Base-by-base conservation (phyloP, 1,284 basidiomycete species). In the Quambalaria eucalypti region DNA sequence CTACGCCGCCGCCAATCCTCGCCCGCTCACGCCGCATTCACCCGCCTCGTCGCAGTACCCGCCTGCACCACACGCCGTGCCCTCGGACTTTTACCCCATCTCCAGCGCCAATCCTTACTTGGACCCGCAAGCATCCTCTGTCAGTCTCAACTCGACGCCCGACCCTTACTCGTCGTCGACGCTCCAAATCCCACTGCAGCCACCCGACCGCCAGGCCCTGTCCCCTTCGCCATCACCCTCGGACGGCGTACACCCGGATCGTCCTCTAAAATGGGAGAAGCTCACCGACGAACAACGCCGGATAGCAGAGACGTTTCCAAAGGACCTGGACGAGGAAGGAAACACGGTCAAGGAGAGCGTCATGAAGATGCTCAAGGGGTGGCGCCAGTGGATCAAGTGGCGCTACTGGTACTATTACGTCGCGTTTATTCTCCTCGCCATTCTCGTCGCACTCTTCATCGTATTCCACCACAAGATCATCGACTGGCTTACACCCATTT, bases 391-490 rank as follows among this genome's bases (percentile, higher is more conserved):
- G 50, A 59, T 73, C 54, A 54, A 59, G 30, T 59, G 65, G 38
- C 56, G 51, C 19, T 71, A 71, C 33, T 46, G 42, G 42, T 46
- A 79, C 70, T 85, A 70, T 59, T 79, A 78, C 51, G 42, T 79
- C 26, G 55, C 55, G 9, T 30, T 57, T 3, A 54, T 76, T 12
- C 44, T 77, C 47, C 48, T 74, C 54, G 49, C 80, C 25, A 77
- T 80, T 40, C 26, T 85, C n/a, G 79, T 80, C n/a, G 76, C 77
- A 5, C 80, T 87, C 4, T 46, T 46, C 25, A 26, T 26, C 21
- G 25, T 46, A 4, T 87, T 81, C 64, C 83, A 85, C 66, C 76
- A 77, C 28, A 77, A 83, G 78, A 87, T 88, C 57, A 82, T 88
- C 25, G 64, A 79, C 12, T 83, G 81, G 80, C 76, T 88, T 49